These are phyloP conservation scores for Leccinum barrowsii DNA, from an alignment of 768 basidiomycete genomes.

Conservation along the genomic window DNA sequence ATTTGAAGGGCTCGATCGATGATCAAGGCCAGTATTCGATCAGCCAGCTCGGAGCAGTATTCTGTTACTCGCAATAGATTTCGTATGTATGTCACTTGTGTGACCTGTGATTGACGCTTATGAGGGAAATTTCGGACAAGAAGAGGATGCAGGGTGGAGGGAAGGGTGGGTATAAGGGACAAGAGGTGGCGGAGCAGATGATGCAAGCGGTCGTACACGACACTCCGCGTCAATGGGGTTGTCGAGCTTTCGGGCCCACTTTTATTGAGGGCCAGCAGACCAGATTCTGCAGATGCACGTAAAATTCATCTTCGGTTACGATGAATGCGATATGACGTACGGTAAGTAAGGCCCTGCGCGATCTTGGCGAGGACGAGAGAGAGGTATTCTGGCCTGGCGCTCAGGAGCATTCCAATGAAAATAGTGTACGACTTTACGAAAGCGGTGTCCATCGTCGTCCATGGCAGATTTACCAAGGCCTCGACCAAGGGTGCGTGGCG, in stretches of 20 bases:
- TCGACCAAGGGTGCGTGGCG: constrained; percentile 78
- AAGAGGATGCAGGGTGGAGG: constrained; percentile 81
- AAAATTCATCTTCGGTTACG: neutral
- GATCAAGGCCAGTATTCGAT: constrained; percentile 80
- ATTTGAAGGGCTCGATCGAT: constrained; percentile 95
- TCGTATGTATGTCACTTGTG: constrained; percentile 86
- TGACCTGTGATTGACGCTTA: constrained; percentile 77
- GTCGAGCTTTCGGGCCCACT: constrained; percentile 61
- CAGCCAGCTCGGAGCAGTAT: constrained; percentile 86
- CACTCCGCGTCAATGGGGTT: constrained; percentile 70
- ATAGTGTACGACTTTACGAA: constrained; percentile 87
- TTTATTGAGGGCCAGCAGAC: constrained; percentile 57
- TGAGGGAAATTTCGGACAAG: constrained; percentile 87
- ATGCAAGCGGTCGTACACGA: constrained; percentile 85
- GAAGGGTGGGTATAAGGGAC: constrained; percentile 86
- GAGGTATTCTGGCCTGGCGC: constrained; percentile 88
- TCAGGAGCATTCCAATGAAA: constrained; percentile 89
- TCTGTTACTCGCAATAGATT: constrained; percentile 79
- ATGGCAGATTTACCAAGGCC: constrained; percentile 83
- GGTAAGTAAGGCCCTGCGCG: constrained; percentile 83
- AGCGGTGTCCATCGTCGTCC: constrained; percentile 84
- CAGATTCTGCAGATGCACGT: constrained; percentile 53
- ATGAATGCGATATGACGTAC: constrained; percentile 46
- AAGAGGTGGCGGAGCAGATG: constrained; percentile 83
- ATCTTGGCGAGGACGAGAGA: constrained; percentile 79